Base-by-base conservation (phyloP, 441 rosid genomes). In the Populus hybrid region DNA sequence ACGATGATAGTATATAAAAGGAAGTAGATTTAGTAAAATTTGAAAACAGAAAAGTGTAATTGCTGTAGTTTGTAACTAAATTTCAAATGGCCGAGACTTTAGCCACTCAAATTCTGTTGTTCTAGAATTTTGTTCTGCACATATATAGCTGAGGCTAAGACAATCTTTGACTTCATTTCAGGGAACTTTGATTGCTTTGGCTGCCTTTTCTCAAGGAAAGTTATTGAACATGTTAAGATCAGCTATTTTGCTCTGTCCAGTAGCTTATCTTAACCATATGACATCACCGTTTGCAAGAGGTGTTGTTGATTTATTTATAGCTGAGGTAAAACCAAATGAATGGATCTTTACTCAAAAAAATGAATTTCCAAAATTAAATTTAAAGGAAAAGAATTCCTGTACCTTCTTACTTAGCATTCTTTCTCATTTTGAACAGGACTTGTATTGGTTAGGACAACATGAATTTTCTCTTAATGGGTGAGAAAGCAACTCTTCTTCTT, bases 211-310 rank as follows among this genome's bases (percentile, higher is more conserved):
- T 1, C 93, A 92, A 78, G 88, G 87, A 6, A 84, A 87, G 16
- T 85, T 86, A 38, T 77, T 72, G 74, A 92, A 90, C 81, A 81
- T 77, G 85, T 65, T 92, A 70, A 84, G 78, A 79, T 90, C 99
- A 6, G 91, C 90, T 34, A 98, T 90, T 8, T 85, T 95, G 77
- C 83, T 95, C 28, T 84, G 97, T 85, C 98, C 97, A 32, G 80
- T 95, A 78, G 98, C 99, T 63, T 88, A 92, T 78, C 89, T 95
- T 83, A 90, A 90, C 86, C 89, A 93, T 83, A 90, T 95, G 86
- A 83, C 85, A 76, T 92, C 97, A 1, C 81, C 86, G 16, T 79
- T 94, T n/a, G 88, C 82, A 2, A 82, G 72, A 69, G 70, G 78
- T 70, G 92, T 95, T 24, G 93, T 93, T 68, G 85, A 64, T 81